Evolutionary conservation across 2,329 filamentous ascomycete species (phyloP).

Genomic region (Claviceps sp.): DNA sequence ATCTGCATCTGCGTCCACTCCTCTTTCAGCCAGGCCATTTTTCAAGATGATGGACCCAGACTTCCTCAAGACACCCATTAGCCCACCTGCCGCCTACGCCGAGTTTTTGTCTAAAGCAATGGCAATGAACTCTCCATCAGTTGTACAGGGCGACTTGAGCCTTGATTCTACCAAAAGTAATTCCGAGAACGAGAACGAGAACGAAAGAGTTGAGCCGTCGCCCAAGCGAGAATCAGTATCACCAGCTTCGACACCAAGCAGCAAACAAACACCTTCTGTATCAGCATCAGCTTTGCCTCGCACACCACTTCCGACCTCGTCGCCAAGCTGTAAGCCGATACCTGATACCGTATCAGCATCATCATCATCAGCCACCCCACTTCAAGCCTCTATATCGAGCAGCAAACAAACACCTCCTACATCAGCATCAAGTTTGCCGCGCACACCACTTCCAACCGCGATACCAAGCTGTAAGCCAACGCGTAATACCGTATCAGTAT

Average conservation of each 20-base stretch:
- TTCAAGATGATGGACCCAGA: conserved; percentile 29
- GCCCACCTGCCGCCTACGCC: conserved; percentile 76
- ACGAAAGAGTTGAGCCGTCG: conserved; percentile 41
- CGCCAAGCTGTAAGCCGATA: conserved; percentile 42
- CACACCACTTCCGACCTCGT: conserved; percentile 37
- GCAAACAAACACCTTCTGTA: conserved; percentile 14
- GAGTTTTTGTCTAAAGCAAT: conserved; percentile 77
- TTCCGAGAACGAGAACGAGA: conserved; percentile 29
- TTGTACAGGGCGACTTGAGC: conserved; percentile 34
- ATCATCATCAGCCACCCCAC: too few relatives aligned
- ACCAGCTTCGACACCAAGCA: conserved; percentile 22
- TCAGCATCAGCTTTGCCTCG: conserved; percentile 28
- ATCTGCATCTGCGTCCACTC: conserved; percentile 54
- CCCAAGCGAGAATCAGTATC: conserved; percentile 42
- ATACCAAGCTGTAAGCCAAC: conserved; percentile 42
- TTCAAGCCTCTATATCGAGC: conserved; percentile 15
- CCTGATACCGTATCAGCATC: too few relatives aligned
- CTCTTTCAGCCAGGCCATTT: conserved; percentile 38
- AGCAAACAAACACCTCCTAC: conserved; percentile 15
- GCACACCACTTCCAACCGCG: conserved; percentile 38
- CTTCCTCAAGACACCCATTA: conserved; percentile 79
- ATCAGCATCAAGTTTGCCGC: conserved; percentile 26
- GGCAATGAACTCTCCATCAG: conserved; percentile 57
- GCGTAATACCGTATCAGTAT: conserved; percentile 6
- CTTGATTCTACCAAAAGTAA: conserved; percentile 40